Percentiles rank a stretch among this genome's conserved stretches.
These are phyloP conservation scores for Backusella psychrophila DNA, from an alignment of 192 early-diverging fungal species.

Conservation along the genomic window DNA sequence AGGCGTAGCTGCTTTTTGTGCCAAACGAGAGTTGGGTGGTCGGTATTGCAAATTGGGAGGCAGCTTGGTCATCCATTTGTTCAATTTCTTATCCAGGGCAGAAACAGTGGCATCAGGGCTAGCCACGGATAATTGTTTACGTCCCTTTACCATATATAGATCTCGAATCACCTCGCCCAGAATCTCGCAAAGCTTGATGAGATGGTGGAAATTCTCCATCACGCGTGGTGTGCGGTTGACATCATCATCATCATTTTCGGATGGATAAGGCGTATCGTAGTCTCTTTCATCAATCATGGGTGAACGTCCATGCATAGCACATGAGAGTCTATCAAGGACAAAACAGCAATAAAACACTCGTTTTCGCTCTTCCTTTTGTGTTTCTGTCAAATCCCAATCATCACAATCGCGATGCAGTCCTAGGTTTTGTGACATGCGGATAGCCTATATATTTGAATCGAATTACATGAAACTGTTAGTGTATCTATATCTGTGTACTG, in stretches of 20 bases:
- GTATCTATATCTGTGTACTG: no score
- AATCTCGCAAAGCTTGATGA: slow-evolving; percentile 37
- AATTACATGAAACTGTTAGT: no score
- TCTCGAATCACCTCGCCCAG: slow-evolving; percentile 49
- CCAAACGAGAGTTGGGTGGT: slow-evolving; percentile 32
- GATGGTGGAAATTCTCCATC: slow-evolving; percentile 34
- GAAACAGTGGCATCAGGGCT: slow-evolving; percentile 28
- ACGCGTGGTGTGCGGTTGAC: slow-evolving; percentile 17
- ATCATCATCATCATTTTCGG: slow-evolving; percentile 15
- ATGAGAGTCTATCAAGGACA: slow-evolving; percentile 65
- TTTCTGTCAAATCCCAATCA: slow-evolving; percentile 45
- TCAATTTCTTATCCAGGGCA: slow-evolving; percentile 21
- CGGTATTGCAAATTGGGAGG: slow-evolving; percentile 34
- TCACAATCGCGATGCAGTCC: slow-evolving; percentile 70
- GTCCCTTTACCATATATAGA: slow-evolving; percentile 43
- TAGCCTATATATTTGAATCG: slow-evolving; percentile 39
- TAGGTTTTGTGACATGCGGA: slow-evolving; percentile 75
- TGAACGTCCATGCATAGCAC: slow-evolving; percentile 63
- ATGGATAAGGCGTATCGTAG: slow-evolving; percentile 36
- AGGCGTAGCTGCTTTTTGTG: slow-evolving; percentile 14
- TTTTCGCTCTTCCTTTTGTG: slow-evolving; percentile 62
- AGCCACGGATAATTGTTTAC: slow-evolving; percentile 23
- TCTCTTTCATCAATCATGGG: slow-evolving; percentile 47
- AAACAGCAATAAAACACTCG: slow-evolving; percentile 76
- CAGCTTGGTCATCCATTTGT: slow-evolving; percentile 43